A percentile compares a stretch with the other conserved stretches of the same genome.
Evolutionary conservation across 768 basidiomycete species (phyloP).

Genomic region (button mushroom (Agaricus bisporus)): DNA sequence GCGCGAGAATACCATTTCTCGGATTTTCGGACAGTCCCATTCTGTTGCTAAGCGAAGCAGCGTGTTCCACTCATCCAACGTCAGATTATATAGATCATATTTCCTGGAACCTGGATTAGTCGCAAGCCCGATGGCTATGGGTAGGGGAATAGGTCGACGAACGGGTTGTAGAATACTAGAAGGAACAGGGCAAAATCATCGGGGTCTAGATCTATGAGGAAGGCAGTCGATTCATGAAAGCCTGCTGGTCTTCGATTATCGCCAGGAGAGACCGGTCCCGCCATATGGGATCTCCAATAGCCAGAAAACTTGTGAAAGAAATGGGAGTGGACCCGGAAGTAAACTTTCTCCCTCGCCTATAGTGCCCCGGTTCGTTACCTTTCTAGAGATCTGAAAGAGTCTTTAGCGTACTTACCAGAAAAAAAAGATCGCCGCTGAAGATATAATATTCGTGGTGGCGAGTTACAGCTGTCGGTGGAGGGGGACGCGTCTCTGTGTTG

Average conservation of each 20-base stretch:
- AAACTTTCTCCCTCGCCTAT: conserved; percentile 32
- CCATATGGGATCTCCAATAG: conserved; percentile 33
- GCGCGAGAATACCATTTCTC: conserved; percentile 17
- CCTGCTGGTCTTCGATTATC: conserved; percentile 25
- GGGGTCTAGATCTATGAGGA: conserved; percentile 27
- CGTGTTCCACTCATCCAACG: neutral
- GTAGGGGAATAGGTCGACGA: conserved; percentile 13
- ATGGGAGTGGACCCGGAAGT: conserved; percentile 53
- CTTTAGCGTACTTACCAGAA: conserved; percentile 34
- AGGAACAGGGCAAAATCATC: conserved; percentile 39
- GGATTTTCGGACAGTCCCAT: neutral
- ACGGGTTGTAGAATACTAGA: conserved; percentile 55
- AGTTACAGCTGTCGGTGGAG: conserved; percentile 7
- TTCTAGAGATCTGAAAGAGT: neutral
- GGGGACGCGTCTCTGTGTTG: too few relatives aligned
- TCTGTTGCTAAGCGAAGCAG: neutral
- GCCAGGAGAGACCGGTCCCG: conserved; percentile 23
- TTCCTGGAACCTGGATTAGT: neutral
- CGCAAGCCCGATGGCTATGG: too few relatives aligned
- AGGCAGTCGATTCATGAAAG: conserved; percentile 31
- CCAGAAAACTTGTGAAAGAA: conserved; percentile 54
- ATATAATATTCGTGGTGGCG: conserved; percentile 41
- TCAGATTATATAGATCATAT: neutral
- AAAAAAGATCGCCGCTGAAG: conserved; percentile 43
- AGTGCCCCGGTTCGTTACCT: conserved; percentile 25